Evolutionary conservation across 1,284 basidiomycete genomes (phyloP), one percentile per base, ranked within the genome.

Genomic region (Tilletia horrida): DNA sequence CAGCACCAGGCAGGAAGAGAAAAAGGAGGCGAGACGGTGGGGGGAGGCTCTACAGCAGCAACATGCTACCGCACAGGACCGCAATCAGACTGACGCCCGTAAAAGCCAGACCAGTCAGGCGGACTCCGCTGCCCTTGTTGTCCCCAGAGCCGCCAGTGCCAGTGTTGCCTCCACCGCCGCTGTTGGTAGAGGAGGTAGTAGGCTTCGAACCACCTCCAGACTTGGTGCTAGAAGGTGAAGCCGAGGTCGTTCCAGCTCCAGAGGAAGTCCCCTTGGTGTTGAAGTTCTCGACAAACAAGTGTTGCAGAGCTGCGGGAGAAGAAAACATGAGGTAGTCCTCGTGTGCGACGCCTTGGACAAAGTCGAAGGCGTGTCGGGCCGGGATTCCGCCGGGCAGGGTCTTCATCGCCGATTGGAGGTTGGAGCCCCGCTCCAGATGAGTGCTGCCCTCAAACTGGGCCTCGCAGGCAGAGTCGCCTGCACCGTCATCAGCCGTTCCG

Each of bases 361-460:
- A 76, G 67, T 67, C 63, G 31, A 67, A 50, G 2, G 63, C 35
- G 18, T 77, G 74, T 47, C 66, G 69, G 1, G 63, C 48, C 3
- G 75, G 75, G 1, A 71, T 65, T 29, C 73, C 72, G 18, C 75
- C 75, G n/a, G 64, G 48, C 66, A 74, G 72, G 43, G 23, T 35
- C 31, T 40, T 27, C 40, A 66, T 45, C 25, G 45, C 63, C 50
- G 45, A 63, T 45, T 66, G 64, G 63, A 79, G 69, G 67, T 79
- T 77, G 65, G 73, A 68, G 25, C 77, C 77, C 21, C 77, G 69
- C 2, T 64, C 65, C 9, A 77, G 57, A 59, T 79, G 77, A 57
- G 68, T 72, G 11, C 62, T 71, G 40, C 76, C 76, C 66, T 78
- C 72, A 65, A 72, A 75, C 57, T 71, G 70, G 0, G 76, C 76